Evolutionary conservation across 2,329 filamentous ascomycete genomes (phyloP), one percentile per base, ranked within the genome.

Genomic region (Colletotrichum lindemuthianum): DNA sequence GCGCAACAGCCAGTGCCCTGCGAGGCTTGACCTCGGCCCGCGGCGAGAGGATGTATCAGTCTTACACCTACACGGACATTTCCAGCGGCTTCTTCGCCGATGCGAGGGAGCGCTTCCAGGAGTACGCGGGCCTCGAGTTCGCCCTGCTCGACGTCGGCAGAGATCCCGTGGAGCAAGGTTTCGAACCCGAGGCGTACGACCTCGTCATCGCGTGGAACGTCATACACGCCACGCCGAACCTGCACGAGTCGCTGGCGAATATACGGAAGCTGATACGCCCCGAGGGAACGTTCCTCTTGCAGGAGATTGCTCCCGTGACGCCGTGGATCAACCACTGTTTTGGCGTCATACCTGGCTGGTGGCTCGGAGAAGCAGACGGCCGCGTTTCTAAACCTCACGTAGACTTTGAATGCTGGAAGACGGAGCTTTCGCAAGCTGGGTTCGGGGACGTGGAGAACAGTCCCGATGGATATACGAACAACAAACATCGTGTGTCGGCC

Each of bases 131-230:
- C 13, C 63, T 73, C 24, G 52, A 69, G 1, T 72, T 67, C 16
- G 44, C 59, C 59, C 64, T 24, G 32, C 67, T 72, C 2, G 73
- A 82, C 59, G 66, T 79, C 24, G 73, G 75, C 34, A 66, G 71
- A 16, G 71, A 75, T 43, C 68, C 71, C 2, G 12, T 65, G 0
- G 60, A 63, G 3, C 78, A 61, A 37, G 59, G 59, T 4, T 61
- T 61, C 15, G 7, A 50, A 11, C 24, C 39, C 24, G 51, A 45
- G 12, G 48, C 51, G 8, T 81, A 75, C 63, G 80, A 82, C 50
- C 11, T 82, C 8, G 53, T 82, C 11, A 66, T 81, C 24, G 78
- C 77, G 1, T 73, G 73, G 4, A 71, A 74, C 39, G 75, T 78
- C 10, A 67, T 84, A 0, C 77, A 81, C 56, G 77, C 78, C 1